phyloP scores from a whole-genome alignment of 805 yeast species.

The Yarrowia hollandica region DNA sequence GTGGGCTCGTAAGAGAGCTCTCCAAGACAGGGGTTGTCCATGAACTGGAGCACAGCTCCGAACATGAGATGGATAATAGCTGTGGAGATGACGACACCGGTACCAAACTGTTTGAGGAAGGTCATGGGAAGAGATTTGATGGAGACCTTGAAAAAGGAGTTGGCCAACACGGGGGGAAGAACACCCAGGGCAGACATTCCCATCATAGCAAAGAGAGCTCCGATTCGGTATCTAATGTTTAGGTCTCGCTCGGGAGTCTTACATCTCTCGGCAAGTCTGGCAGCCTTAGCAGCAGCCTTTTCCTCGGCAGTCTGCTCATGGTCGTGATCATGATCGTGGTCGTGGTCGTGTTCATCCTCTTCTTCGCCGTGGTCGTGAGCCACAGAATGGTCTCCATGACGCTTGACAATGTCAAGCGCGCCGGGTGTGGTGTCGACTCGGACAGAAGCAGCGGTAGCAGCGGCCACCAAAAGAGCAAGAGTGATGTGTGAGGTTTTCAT shows the following conservation, averaged over 20 bases:
- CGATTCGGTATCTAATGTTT: slow-evolving; percentile 40
- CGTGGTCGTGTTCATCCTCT: neutral
- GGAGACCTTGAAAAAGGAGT: slow-evolving; percentile 31
- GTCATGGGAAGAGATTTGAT: slow-evolving; percentile 37
- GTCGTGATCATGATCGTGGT: neutral
- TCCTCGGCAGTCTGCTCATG: slow-evolving; percentile 12
- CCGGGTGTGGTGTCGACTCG: neutral
- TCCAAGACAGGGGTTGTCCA: slow-evolving; percentile 58
- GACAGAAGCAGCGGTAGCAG: slow-evolving; percentile 1
- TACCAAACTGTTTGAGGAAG: slow-evolving; percentile 72
- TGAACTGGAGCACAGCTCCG: slow-evolving; percentile 64
- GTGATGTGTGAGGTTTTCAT: slow-evolving; percentile 20
- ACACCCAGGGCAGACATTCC: slow-evolving; percentile 43
- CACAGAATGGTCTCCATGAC: slow-evolving; percentile 27
- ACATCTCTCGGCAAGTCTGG: slow-evolving; percentile 1
- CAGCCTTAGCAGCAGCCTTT: slow-evolving; percentile 12
- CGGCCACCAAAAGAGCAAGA: neutral
- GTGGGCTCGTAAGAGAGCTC: slow-evolving; percentile 57
- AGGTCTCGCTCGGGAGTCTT: slow-evolving; percentile 36
- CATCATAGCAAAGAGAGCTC: slow-evolving; percentile 43
- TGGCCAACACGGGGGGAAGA: slow-evolving; percentile 42
- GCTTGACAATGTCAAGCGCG: neutral
- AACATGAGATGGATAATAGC: slow-evolving; percentile 73
- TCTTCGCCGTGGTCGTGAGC: neutral
- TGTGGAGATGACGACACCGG: slow-evolving; percentile 81